Conservation (phyloP, 2,329 filamentous ascomycete species). For the Ceratocystis albifundus region DNA sequence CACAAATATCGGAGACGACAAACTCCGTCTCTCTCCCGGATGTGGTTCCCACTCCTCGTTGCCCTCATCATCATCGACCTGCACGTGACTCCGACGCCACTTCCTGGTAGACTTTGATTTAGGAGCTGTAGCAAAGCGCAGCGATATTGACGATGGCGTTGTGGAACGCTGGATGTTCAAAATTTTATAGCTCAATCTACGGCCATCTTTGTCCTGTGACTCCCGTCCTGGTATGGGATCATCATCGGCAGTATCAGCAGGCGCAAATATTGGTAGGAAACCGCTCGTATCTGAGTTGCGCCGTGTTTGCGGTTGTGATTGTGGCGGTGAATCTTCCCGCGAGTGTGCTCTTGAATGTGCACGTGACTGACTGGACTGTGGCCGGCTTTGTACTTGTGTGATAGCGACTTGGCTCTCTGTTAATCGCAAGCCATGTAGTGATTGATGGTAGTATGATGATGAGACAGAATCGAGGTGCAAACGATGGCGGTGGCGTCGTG, state of each 20-base stretch:
- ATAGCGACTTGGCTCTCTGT: constrained; percentile 9
- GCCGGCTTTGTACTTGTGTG: not conserved
- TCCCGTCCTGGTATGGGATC: not conserved
- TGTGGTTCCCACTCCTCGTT: constrained; percentile 18
- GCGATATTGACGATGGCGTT: constrained; percentile 20
- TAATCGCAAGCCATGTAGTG: not conserved
- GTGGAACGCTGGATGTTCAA: constrained; percentile 18
- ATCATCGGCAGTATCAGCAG: constrained; percentile 12
- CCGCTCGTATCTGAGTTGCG: constrained; percentile 15
- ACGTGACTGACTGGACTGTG: not conserved
- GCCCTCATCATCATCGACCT: constrained; percentile 9
- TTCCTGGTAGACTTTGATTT: constrained; percentile 13
- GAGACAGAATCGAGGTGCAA: not conserved
- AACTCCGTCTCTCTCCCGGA: constrained; percentile 16
- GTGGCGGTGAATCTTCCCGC: not conserved
- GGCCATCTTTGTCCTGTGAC: constrained; percentile 14
- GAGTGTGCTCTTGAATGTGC: not conserved
- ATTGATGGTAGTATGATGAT: constrained; percentile 8
- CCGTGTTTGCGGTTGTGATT: not conserved
- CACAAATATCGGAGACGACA: constrained; percentile 14
- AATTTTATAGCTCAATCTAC: constrained; percentile 22
- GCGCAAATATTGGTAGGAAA: constrained; percentile 22
- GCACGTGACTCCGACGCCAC: not conserved
- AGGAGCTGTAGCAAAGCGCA: constrained; percentile 21
- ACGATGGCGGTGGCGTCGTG: constrained; percentile 14